Base-by-base conservation (phyloP, 2,329 filamentous ascomycete species). In the Cladosporium oxysporum region DNA sequence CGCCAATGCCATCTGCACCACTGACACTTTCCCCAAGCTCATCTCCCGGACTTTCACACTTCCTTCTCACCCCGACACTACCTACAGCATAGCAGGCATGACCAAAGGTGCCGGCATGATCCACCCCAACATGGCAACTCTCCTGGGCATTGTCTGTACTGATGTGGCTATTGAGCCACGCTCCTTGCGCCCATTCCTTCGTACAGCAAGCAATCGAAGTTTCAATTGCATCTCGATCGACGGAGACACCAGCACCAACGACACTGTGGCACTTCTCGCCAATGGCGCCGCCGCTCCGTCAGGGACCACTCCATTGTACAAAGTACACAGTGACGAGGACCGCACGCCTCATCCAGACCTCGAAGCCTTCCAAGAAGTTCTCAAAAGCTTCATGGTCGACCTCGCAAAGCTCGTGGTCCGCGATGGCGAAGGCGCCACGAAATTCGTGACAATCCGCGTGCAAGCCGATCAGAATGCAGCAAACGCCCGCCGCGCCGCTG, bases 101-200 rank as follows among this genome's bases (percentile, higher is more conserved):
- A 96, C 94, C 74, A 99, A 99, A 82, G 95, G 95, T 66, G 95
- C 95, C 5, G 95, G 95, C 75, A 99, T 99, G 95, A 97, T 99
- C 78, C 93, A 97, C 76, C 95, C 95, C 58, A 98, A 99, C 83
- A 97, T 99, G 93, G 95, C 93, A 33, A 99, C 95, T 0, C 86
- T 98, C 37, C 88, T 99, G 41, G 93, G 92, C 63, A 90, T 98
- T 68, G 86, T 98, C 74, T 93, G 92, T 74, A 99, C 95, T 16
- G 95, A 99, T 73, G 94, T 90, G 0, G 91, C 93, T 33, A 87
- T 98, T 73, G 84, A 88, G 0, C 83, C 91, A 3, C 76, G 79
- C 0, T 84, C 90, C 11, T 86, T 97, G 66, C 87, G 88, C 58
- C 79, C 84, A 0, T 84, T 95, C 16, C 88, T 98, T 53, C 87